Percentiles rank a stretch among this genome's conserved stretches.
phyloP scores from a whole-genome alignment of 495 filamentous ascomycete species.

The Penicillium soppii region DNA sequence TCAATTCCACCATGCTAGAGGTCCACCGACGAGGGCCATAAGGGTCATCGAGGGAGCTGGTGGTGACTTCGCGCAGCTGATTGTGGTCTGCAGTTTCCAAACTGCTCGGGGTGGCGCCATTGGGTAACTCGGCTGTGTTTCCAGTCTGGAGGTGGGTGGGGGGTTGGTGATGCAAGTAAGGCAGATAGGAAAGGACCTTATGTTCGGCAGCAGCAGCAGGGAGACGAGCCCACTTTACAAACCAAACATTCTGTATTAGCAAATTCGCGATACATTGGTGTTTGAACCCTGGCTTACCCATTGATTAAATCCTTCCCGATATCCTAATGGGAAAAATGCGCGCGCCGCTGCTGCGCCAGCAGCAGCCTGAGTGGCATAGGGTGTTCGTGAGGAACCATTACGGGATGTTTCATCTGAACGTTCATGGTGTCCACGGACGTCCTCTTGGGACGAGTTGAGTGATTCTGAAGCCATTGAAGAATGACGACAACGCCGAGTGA shows the following conservation, averaged over 20 bases:
- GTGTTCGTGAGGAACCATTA: conserved; percentile 14
- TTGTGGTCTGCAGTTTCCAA: conserved; percentile 39
- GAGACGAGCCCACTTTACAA: conserved; percentile 72
- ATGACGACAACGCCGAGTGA: conserved; percentile 14
- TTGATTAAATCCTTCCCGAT: conserved; percentile 87
- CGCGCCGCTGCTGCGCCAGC: conserved; percentile 32
- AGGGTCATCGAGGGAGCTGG: conserved; percentile 65
- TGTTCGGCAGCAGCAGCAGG: conserved; percentile 86
- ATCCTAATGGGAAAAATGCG: conserved; percentile 77
- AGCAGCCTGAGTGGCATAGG: conserved; percentile 43
- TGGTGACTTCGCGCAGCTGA: conserved; percentile 37
- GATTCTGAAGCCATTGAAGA: conserved; percentile 45
- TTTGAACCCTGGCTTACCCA: conserved; percentile 61
- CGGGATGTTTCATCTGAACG: conserved; percentile 21
- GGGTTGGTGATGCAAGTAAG: conserved; percentile 73
- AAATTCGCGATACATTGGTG: not conserved
- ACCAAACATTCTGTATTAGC: no score
- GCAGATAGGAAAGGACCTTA: conserved; percentile 82
- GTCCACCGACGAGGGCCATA: conserved; percentile 85
- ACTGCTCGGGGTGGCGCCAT: conserved; percentile 38
- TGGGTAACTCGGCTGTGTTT: conserved; percentile 42
- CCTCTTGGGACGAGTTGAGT: conserved; percentile 29
- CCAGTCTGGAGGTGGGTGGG: conserved; percentile 70
- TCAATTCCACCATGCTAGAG: conserved; percentile 78
- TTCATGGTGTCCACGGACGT: conserved; percentile 34